Conservation (phyloP, 1,284 basidiomycete genomes). For the Peniophora sp. region DNA sequence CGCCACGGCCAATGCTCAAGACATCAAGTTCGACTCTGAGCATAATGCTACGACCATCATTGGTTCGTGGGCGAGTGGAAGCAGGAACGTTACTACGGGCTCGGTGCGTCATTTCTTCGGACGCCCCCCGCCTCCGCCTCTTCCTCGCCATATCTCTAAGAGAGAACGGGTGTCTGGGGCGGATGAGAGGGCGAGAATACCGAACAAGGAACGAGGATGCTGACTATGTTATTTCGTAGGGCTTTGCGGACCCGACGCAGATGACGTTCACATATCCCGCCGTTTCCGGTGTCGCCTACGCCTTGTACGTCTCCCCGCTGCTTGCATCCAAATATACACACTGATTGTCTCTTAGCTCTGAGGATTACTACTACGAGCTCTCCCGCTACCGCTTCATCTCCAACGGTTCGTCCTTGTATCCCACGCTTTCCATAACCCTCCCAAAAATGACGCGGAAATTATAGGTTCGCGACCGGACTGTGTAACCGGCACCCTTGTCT, state of each 20-base stretch:
- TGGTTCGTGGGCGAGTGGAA: conserved; percentile 85
- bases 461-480: conserved; percentile 73
- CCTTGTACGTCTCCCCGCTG: conserved; percentile 58
- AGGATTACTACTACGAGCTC: conserved; percentile 77
- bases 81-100: conserved; percentile 71
- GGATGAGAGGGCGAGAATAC: too few species aligned
- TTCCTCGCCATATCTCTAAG: too few species aligned
- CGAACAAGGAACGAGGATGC: too few species aligned
- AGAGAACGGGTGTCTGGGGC: too few species aligned
- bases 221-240: conserved; percentile 32
- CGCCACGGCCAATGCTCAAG: conserved; percentile 30
- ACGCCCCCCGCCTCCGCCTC: neutral
- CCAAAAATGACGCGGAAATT: too few species aligned
- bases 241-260: conserved; percentile 78
- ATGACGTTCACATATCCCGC: conserved; percentile 73
- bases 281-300: conserved; percentile 79
- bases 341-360: conserved; percentile 32
- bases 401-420: conserved; percentile 63
- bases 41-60: conserved; percentile 60
- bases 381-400: conserved; percentile 80
- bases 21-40: conserved; percentile 21
- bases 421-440: too few species aligned
- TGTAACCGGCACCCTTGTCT: conserved; percentile 78
- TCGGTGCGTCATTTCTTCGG: conserved; percentile 49
- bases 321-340: neutral